Evolutionary conservation across 257 asterid genomes (phyloP).

Genomic region (Paraleonurus japonicus): DNA sequence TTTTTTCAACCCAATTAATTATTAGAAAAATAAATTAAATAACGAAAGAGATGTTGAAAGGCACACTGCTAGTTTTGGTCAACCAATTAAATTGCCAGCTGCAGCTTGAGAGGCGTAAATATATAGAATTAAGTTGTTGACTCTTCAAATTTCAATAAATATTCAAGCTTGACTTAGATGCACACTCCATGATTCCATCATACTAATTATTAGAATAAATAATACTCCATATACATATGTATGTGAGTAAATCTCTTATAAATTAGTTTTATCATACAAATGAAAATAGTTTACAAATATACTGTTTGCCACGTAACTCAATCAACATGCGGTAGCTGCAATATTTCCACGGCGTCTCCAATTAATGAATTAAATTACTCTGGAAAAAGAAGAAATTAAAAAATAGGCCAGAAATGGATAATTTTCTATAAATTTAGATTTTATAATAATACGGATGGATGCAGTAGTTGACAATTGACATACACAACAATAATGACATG

Average conservation of each 20-base stretch:
- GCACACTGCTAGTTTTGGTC: neutral
- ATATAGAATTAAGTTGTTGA: slow-evolving; percentile 22
- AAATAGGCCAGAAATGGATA: too few species aligned
- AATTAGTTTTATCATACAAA: too few species aligned
- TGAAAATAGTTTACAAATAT: too few species aligned
- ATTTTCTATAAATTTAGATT: too few species aligned
- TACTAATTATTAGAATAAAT: neutral
- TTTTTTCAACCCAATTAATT: neutral
- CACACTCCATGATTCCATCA: neutral
- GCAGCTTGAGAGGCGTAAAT: slow-evolving; percentile 19
- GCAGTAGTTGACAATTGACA: too few species aligned
- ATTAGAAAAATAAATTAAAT: neutral
- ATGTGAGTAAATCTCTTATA: too few species aligned
- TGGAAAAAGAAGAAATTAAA: too few species aligned
- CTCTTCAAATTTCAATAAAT: slow-evolving; percentile 16
- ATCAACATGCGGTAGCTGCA: neutral
- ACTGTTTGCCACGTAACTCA: too few species aligned
- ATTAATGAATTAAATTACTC: too few species aligned
- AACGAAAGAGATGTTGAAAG: neutral
- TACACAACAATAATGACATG: neutral
- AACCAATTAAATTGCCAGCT: slow-evolving; percentile 4
- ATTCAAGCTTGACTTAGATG: slow-evolving; percentile 18
- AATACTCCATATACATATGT: neutral
- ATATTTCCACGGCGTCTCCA: neutral
- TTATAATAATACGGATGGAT: too few species aligned